Base-by-base conservation (phyloP, 495 filamentous ascomycete species). In the Aspergillus panamensis region DNA sequence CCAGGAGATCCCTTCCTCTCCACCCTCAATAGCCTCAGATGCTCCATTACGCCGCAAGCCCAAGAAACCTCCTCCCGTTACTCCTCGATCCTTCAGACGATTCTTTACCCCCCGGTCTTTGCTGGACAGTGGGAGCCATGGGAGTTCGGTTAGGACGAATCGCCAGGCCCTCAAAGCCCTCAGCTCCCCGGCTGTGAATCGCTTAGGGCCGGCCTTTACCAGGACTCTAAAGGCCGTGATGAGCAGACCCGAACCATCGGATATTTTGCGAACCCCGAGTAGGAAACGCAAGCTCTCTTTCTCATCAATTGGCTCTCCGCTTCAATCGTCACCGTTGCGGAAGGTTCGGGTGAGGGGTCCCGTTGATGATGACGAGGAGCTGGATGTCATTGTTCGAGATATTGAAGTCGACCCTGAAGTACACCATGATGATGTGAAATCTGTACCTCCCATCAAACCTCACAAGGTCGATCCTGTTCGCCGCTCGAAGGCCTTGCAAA, bases 41-140 rank as follows among this genome's bases (percentile, higher is more conserved):
- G 67, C 66, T 57, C 73, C 65, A 16, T 51, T 66, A 55, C 69
- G 71, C 50, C 72, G 68, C 57, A 77, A 74, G 68, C 74, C 66
- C 42, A 75, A 70, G 61, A 80, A 79, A 51, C 73, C 74, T 54
- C 79, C 80, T 35, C 74, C 80, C n/a, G 75, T 91, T 49, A 91
- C 88, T 29, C 88, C 88, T 37, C 77, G 86, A 52, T 87, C 84
- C 51, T 96, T 96, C 64, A 84, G 73, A 40, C 79, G 84, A 30
- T 96, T 96, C 75, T 96, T 96, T 65, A 93, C 89, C 13, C 92
- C 92, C 49, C 80, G 80, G 5, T 76, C 73, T 30, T 62, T 75
- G 53, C 67, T 78, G 37, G 63, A 79, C 58, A 64, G 76, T 17
- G 62, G 65, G n/a, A 69, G 60, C 56, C 72, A 74, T 76, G 62